Evolutionary conservation across 768 basidiomycete genomes (phyloP).

Genomic region (Sutorius australiensis): DNA sequence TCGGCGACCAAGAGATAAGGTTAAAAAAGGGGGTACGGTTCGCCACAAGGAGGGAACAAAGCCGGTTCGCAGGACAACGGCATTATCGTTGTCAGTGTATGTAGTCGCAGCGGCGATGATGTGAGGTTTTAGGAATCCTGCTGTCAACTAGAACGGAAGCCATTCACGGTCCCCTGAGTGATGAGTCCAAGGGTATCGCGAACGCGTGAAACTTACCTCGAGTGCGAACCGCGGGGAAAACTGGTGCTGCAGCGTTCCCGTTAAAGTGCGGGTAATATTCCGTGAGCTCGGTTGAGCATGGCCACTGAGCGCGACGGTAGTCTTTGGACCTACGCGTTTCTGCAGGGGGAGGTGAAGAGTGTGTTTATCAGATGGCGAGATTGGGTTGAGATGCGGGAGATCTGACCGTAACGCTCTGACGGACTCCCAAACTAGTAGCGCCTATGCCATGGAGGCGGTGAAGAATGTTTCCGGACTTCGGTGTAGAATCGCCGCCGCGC

Average conservation of each 20-base stretch:
- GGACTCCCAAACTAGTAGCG: slow-evolving; percentile 35
- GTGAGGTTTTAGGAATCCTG: slow-evolving; percentile 40
- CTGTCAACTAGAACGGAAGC: slow-evolving; percentile 34
- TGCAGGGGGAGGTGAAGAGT: slow-evolving; percentile 27
- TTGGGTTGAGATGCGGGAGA: slow-evolving; percentile 8
- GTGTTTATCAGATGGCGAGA: slow-evolving; percentile 20
- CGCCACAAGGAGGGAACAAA: slow-evolving; percentile 34
- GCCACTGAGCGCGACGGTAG: slow-evolving; percentile 39
- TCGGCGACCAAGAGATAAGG: slow-evolving; percentile 46
- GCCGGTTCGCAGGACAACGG: slow-evolving; percentile 36
- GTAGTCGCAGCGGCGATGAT: slow-evolving; percentile 40
- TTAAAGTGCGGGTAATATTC: slow-evolving; percentile 40
- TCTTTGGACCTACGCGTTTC: slow-evolving; percentile 48
- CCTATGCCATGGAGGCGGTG: slow-evolving; percentile 37
- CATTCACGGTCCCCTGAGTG: slow-evolving; percentile 10
- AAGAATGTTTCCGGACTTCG: slow-evolving; percentile 26
- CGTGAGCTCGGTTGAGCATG: slow-evolving; percentile 30
- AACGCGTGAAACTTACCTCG: slow-evolving; percentile 36
- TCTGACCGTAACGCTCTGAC: slow-evolving; percentile 44
- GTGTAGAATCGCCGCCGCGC: slow-evolving; percentile 28
- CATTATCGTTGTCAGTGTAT: slow-evolving; percentile 50
- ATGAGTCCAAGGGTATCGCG: slow-evolving; percentile 7
- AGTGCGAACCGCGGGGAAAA: slow-evolving; percentile 60
- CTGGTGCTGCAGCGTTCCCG: slow-evolving; percentile 74
- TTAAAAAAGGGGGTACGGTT: slow-evolving; percentile 37